These are phyloP conservation scores for Cladosporium sp. DNA, from an alignment of 2,329 filamentous ascomycete genomes.

Conservation along the genomic window DNA sequence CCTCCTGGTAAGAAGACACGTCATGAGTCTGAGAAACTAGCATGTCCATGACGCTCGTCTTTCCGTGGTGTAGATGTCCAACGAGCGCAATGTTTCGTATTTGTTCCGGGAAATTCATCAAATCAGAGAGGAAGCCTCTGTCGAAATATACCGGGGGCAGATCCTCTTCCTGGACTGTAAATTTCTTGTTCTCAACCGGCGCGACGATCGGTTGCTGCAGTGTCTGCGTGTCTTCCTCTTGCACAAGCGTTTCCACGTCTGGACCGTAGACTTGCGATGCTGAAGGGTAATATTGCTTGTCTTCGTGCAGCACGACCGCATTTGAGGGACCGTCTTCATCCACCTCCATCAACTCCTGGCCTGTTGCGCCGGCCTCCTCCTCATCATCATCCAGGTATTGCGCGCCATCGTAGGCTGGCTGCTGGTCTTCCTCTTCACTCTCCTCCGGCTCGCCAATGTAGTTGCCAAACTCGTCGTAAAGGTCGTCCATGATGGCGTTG, in stretches of 20 bases:
- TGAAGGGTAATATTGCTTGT: slow-evolving; percentile 99
- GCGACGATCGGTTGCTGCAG: slow-evolving; percentile 90
- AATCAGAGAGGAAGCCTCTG: slow-evolving; percentile 86
- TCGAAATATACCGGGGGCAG: slow-evolving; percentile 85
- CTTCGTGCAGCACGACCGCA: slow-evolving; percentile 95
- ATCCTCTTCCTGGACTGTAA: slow-evolving; percentile 87
- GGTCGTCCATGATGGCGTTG: slow-evolving; percentile 71
- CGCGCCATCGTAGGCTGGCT: slow-evolving; percentile 70
- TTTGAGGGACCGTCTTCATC: slow-evolving; percentile 90
- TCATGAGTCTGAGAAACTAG: slow-evolving; percentile 93
- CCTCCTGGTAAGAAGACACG: slow-evolving; percentile 71
- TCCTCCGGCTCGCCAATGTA: slow-evolving; percentile 92
- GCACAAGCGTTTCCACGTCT: slow-evolving; percentile 91
- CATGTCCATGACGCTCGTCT: slow-evolving; percentile 99
- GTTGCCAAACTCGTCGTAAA: slow-evolving; percentile 99
- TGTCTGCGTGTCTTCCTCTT: slow-evolving; percentile 95
- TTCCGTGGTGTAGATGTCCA: slow-evolving; percentile 93
- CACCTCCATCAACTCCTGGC: slow-evolving; percentile 89
- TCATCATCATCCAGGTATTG: slow-evolving; percentile 74
- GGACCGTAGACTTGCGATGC: slow-evolving; percentile 91
- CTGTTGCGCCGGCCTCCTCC: slow-evolving; percentile 49
- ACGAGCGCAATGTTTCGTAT: slow-evolving; percentile 88
- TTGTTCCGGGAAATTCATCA: slow-evolving; percentile 95
- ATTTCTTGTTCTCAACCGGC: slow-evolving; percentile 92
- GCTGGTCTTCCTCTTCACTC: slow-evolving; percentile 81